A percentile compares a stretch with the other conserved stretches of the same genome.
Evolutionary conservation across 352 stramenopile genomes (phyloP).

Genomic region (Phytophthora quininea): DNA sequence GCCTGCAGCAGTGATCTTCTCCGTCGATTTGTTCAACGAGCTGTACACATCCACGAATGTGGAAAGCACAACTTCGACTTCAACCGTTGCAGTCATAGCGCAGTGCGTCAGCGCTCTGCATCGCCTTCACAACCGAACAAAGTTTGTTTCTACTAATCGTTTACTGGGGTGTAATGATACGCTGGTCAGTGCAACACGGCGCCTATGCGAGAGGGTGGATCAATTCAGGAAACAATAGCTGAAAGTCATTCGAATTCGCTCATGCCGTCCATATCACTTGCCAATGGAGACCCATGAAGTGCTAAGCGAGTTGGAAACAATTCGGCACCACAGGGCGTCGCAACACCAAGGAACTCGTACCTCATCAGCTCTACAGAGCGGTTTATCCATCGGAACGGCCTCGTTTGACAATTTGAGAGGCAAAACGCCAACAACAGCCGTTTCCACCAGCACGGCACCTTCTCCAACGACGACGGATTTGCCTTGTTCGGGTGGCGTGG

Average conservation of each 20-base stretch:
- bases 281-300: neutral
- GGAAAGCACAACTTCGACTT: constrained; percentile 30
- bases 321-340: neutral
- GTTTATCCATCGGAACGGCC: neutral
- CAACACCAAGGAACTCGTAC: neutral
- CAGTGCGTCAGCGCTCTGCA: constrained; percentile 20
- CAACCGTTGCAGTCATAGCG: constrained; percentile 17
- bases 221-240: constrained; percentile 8
- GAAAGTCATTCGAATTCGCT: constrained; percentile 11
- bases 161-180: neutral
- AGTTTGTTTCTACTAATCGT: neutral
- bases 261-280: constrained; percentile 6
- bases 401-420: constrained; percentile 1
- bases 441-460: neutral
- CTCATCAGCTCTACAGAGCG: neutral
- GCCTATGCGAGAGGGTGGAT: constrained; percentile 6
- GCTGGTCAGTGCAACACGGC: constrained; percentile 1
- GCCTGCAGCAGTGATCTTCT: constrained; percentile 41
- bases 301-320: constrained; percentile 10
- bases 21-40: constrained; percentile 37
- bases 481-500: neutral
- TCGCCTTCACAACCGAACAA: constrained; percentile 13
- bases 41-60: constrained; percentile 33
- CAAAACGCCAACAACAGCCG: constrained; percentile 6
- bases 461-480: neutral